Base-by-base conservation (phyloP, 2,329 filamentous ascomycete genomes). In the Aurifilum marmelostoma region DNA sequence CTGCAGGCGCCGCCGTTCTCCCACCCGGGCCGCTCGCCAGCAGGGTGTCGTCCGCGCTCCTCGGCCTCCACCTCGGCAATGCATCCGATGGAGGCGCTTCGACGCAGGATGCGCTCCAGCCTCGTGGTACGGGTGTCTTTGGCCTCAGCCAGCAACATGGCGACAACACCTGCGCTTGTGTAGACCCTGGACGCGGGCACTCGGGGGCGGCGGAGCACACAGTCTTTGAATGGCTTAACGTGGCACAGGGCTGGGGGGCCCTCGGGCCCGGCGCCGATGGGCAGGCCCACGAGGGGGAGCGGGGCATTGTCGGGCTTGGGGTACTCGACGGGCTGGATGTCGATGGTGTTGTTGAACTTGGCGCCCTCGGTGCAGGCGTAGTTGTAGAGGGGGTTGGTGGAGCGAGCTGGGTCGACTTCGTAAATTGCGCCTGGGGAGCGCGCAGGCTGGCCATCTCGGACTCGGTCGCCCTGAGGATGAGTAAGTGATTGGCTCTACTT, bases 191-290 rank as follows among this genome's bases (percentile, higher is more conserved):
- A 29, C 27, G 52, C 52, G 24, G 52, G 27, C 18, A 47, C 21
- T 9, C 52, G 52, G 18, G 24, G 12, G 24, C 24, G 70, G 47
- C 66, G 70, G 12, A 74, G 67, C 43, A 71, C 67, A 69, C 79
- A 80, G 1, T 73, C 52, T 39, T 73, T 67, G 71, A 79, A 81
- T 1, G 69, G 39, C 1, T 77, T 75, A 69, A 77, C 74, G 71
- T 81, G 79, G 0, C 74, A 72, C 58, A 70, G 47, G 6, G 16
- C 43, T 16, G 75, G 72, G 21, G 66, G 60, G 29, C 78, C 79
- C 72, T 83, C 81, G 9, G 81, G 80, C 0, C 81, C 81, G 27
- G 81, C 80, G 32, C 81, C 81, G 24, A 83, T 73, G 27, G 81
- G 81, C 1, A 82, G 75, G 1, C 80, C 80, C 8, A 76, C 77